Percentiles rank a stretch among this genome's conserved stretches.
phyloP scores from a whole-genome alignment of 1,284 basidiomycete species.

The Microstroma glucosiphilum region DNA sequence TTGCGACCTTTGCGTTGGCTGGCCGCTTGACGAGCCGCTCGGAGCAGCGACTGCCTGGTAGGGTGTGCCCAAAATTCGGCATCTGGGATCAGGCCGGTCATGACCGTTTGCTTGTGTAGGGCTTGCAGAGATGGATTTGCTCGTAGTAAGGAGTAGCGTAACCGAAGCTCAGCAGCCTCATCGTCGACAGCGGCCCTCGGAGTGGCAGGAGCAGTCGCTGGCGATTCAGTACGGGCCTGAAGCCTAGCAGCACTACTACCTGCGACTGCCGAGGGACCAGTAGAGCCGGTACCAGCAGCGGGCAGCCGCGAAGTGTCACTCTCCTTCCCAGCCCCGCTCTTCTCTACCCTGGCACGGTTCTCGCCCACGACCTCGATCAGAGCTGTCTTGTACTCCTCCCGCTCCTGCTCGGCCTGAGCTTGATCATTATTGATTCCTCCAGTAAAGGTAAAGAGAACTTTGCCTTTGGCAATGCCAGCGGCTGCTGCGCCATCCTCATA shows the following conservation, averaged over 20 bases:
- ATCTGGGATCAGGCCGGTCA: slow-evolving; percentile 29
- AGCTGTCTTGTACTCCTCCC: slow-evolving; percentile 18
- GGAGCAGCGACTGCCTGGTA: slow-evolving; percentile 35
- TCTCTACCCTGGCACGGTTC: slow-evolving; percentile 11
- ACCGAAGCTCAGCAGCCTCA: slow-evolving; percentile 30
- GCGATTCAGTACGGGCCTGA: background rate
- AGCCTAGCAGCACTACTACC: background rate
- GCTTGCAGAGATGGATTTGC: slow-evolving; percentile 34
- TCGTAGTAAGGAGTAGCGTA: slow-evolving; percentile 39
- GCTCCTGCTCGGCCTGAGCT: slow-evolving; percentile 8
- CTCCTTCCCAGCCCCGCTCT: background rate
- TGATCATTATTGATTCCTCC: slow-evolving; percentile 9
- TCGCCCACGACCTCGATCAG: slow-evolving; percentile 12
- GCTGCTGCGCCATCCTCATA: slow-evolving; percentile 8
- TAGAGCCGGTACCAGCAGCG: background rate
- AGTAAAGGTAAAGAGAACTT: slow-evolving; percentile 11
- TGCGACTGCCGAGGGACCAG: slow-evolving; percentile 6
- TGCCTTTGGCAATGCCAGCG: slow-evolving; percentile 4
- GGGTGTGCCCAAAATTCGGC: slow-evolving; percentile 50
- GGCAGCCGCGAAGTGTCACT: background rate
- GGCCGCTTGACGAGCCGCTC: slow-evolving; percentile 34
- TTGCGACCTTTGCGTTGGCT: slow-evolving; percentile 42
- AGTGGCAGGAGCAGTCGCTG: slow-evolving; percentile 7
- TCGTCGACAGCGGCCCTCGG: background rate
- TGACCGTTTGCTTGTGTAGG: slow-evolving; percentile 46